These are phyloP conservation scores for Starmerella floris DNA, from an alignment of 805 yeast genomes.

Conservation along the genomic window DNA sequence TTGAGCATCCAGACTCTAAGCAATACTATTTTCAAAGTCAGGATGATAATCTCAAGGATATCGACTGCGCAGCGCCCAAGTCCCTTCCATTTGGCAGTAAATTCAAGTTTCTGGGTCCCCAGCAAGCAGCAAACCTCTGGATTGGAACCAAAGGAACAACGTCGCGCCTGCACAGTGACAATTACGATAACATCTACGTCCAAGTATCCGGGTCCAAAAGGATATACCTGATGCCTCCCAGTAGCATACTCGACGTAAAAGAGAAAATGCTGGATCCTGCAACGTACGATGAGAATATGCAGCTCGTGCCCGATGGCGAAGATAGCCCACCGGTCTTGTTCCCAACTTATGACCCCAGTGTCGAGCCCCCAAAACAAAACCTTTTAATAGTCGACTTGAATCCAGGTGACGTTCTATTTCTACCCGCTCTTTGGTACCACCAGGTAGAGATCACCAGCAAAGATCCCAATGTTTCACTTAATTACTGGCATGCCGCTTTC, in stretches of 20 bases:
- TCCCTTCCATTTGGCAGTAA: constrained; percentile 13
- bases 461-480: constrained; percentile 23
- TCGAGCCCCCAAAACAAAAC: constrained; percentile 9
- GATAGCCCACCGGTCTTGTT: constrained; percentile 20
- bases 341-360: constrained; percentile 27
- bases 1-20: constrained; percentile 4
- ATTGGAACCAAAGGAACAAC: constrained; percentile 26
- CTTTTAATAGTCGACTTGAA: constrained; percentile 24
- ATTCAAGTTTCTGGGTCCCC: constrained; percentile 20
- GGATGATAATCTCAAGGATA: constrained; percentile 25
- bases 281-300: constrained; percentile 22
- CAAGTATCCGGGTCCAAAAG: constrained; percentile 28
- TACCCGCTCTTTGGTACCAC: constrained; percentile 33
- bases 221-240: constrained; percentile 28
- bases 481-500: constrained; percentile 27
- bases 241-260: constrained; percentile 23
- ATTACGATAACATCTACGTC: constrained; percentile 29
- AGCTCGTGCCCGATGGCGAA: constrained; percentile 11
- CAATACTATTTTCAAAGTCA: constrained; percentile 31
- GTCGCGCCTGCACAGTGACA: constrained; percentile 29
- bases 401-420: constrained; percentile 29
- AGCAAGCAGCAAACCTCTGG: constrained; percentile 32
- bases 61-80: constrained; percentile 10
- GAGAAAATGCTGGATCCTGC: constrained; percentile 26
- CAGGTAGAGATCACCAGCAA: constrained; percentile 25